Base-by-base conservation (phyloP, 2,329 filamentous ascomycete genomes). In the Hymenoscyphus infarciens region DNA sequence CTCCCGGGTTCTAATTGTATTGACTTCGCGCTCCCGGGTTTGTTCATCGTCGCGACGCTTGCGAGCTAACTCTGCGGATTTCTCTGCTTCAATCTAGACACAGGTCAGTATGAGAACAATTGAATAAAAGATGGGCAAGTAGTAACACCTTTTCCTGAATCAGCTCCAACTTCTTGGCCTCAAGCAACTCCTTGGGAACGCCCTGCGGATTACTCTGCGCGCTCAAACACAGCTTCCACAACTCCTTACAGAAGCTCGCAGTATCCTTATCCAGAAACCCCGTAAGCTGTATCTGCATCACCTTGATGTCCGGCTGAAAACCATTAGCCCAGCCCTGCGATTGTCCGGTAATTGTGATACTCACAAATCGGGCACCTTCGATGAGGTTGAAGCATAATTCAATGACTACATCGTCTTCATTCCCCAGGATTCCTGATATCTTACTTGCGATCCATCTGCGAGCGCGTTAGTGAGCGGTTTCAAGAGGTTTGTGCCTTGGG, bases 191-290 rank as follows among this genome's bases (percentile, higher is more conserved):
- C 76, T 96, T 94, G 0, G 95, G 94, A 13, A 99, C 92, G 61
- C 95, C 95, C 74, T 95, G 90, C 0, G 92, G 87, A 74, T 88
- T 97, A 49, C 84, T 81, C 76, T 99, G 95, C 10, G 92, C 95
- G 75, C 93, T 97, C 55, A 99, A 79, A 70, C 94, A 90, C 19
- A 99, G 80, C 63, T 88, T 91, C 95, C 95, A 99, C 13, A 99
- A 78, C 66, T 97, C 91, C 74, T 96, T 94, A 76, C 94, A 97
- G 74, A 99, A 99, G 0, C 82, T 78, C 1, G 92, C 82, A 0
- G 92, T 95, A 69, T 98, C 92, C 75, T 96, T 94, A 72, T 97
- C 93, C 69, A 99, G 85, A 72, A 99, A 99, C 1, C 94, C 95
- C 1, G 91, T 95, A 67, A 99, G 87, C 72, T 96, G 90, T 69